Conservation (phyloP, 2,329 filamentous ascomycete genomes). For the Fusarium bulbicola region DNA sequence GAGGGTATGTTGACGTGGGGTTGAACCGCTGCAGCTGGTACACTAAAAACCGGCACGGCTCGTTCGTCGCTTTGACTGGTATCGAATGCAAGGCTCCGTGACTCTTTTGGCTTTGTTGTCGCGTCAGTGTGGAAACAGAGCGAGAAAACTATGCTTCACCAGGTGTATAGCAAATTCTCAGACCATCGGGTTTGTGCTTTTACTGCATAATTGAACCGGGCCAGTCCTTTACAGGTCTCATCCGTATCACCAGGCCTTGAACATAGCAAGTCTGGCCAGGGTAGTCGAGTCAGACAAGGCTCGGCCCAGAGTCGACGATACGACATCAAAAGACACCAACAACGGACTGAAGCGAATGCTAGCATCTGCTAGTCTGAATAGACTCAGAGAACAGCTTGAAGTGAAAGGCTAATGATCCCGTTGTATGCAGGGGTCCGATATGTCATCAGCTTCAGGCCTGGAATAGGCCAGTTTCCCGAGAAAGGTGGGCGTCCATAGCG, state of each 20-base stretch:
- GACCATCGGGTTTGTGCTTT: neutral
- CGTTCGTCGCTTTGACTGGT: neutral
- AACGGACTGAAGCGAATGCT: neutral
- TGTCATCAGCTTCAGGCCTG: constrained; percentile 19
- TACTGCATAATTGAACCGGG: neutral
- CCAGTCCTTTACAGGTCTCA: neutral
- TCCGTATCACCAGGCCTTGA: neutral
- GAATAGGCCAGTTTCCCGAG: constrained; percentile 7
- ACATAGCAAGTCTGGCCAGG: neutral
- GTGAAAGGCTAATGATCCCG: neutral
- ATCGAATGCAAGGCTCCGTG: neutral
- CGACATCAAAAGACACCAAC: neutral
- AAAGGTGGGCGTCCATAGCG: constrained; percentile 5
- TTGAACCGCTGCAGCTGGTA: neutral
- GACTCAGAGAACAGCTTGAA: neutral
- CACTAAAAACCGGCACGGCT: constrained; percentile 7
- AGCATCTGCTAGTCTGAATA: neutral
- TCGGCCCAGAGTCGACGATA: neutral
- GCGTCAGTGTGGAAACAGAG: constrained; percentile 18
- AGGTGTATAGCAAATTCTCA: neutral
- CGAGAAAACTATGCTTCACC: constrained; percentile 16
- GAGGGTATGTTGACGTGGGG: constrained; percentile 13
- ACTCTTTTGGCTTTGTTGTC: constrained; percentile 29
- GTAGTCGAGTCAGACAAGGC: neutral
- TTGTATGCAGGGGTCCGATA: constrained; percentile 23